Evolutionary conservation across 495 filamentous ascomycete genomes (phyloP), one percentile per base, ranked within the genome.

Genomic region (Aspergillus ellipticus): DNA sequence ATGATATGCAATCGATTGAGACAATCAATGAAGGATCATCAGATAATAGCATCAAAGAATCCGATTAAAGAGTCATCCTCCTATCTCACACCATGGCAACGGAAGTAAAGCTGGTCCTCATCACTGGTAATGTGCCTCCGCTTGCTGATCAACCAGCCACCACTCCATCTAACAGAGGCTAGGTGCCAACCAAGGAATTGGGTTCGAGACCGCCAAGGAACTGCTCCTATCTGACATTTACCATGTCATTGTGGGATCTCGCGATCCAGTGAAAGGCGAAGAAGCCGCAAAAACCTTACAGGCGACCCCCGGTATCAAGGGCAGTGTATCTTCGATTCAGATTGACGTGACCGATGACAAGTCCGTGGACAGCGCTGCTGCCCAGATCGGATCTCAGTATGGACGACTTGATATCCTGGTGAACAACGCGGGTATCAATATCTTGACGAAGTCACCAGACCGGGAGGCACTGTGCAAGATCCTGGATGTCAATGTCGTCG

Each of bases 401-500:
- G 72, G 72, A 1, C 49, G 54, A 8, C 54, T 73, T 5, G 65
- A 73, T 45, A 42, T 70, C 7, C 53, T 70, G 10, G 53, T 71
- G n/a, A 71, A 67, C 60, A 71, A 71, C 46, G 74, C 74, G 16
- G 72, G 66, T 16, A 52, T 55, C 13, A 49, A 49, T 4, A 39
- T 54, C 13, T 33, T 57, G 20, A 26, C 33, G 2, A 31, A 33
- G 0, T 42, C 58, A 6, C 55, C 53, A 10, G 53, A 59, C 24
- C 69, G 74, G 17, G 60, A 72, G 7, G 55, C 67, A 10, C 67
- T 78, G 55, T 67, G 74, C 16, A 60, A 71, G 5, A 56, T 68
- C 13, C 67, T 78, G 55, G 62, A 67, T 17, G 68, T 65, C 2
- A 80, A 80, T 45, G 61, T 74, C 15, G 56, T 66, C 39, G 70